Evolutionary conservation across 2,329 filamentous ascomycete species (phyloP), one percentile per base, ranked within the genome.

Genomic region (Sporothrix luriei): DNA sequence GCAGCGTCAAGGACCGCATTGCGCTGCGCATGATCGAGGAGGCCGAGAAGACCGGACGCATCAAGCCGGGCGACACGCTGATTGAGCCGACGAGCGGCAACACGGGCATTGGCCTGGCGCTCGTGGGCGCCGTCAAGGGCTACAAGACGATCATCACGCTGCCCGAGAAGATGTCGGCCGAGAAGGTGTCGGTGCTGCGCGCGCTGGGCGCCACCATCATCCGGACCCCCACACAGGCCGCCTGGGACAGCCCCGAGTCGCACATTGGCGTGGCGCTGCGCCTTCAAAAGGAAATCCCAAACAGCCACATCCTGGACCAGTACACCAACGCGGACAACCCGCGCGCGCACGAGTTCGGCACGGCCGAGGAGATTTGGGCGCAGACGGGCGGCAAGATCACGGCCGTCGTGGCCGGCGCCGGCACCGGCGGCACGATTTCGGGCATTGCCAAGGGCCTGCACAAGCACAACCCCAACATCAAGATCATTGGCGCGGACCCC

Each of bases 121-220:
- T 99, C 46, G 94, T 98, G 21, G 94, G 88, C 70, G 95, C 95
- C 19, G 91, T 99, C 77, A 98, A 97, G 84, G 94, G 94, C 74
- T 99, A 98, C 85, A 94, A 94, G 81, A 96, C 94, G 52, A 98
- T 99, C 81, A 99, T 99, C 80, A 99, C 95, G 13, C 88, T 99
- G 59, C 95, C 95, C 66, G 95, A 99, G 83, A 99, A 99, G 85
- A 99, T 99, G 95, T 97, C 93, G 1, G 91, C 93, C 62, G 95
- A 99, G 82, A 99, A 99, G 82, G 95, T 99, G 51, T 91, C 94
- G 2, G 95, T 99, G 38, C 86, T 99, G 72, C 91, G 93, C 75
- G 94, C 95, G 40, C 87, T 99, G 67, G 94, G 94, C 73, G 95
- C 95, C 54, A 97, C 96, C 77, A 98, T 99, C 80, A 97, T 99